Percentiles rank a stretch among this genome's conserved stretches.
Conservation (phyloP, 345 rosid genomes). For the Adansonia digitata region DNA sequence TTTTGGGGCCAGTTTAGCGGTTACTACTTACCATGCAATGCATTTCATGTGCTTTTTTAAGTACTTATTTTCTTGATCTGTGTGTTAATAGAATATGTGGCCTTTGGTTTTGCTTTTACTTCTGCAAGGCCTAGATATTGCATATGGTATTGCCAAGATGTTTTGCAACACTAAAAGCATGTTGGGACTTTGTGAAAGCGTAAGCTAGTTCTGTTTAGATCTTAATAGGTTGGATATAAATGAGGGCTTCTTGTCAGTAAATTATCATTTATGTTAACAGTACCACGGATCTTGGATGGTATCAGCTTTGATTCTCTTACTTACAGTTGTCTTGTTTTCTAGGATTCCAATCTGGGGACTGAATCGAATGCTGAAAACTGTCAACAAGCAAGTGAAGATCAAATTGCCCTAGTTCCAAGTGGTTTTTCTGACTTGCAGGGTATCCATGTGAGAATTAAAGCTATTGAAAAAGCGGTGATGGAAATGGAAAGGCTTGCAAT, state of each 20-base stretch:
- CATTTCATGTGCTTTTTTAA: not conserved
- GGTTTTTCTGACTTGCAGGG: constrained; percentile 45
- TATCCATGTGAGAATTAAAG: constrained; percentile 52
- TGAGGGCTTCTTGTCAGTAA: not conserved
- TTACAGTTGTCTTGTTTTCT: constrained; percentile 13
- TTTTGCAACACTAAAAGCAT: constrained; percentile 1
- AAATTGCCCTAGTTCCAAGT: constrained; percentile 15
- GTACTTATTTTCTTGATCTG: not conserved
- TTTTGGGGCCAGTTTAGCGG: not conserved
- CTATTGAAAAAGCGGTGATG: constrained; percentile 53
- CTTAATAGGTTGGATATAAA: not conserved
- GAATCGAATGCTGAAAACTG: constrained; percentile 27
- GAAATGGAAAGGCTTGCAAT: constrained; percentile 54
- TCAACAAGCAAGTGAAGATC: constrained; percentile 27
- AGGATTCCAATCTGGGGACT: constrained; percentile 34
- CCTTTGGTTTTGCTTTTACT: not conserved
- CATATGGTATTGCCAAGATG: not conserved
- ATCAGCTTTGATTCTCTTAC: not conserved
- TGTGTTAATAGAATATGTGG: not conserved
- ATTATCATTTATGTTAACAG: not conserved
- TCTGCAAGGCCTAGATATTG: not conserved
- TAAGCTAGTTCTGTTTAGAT: not conserved
- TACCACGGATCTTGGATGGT: not conserved
- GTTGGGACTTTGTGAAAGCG: constrained; percentile 1
- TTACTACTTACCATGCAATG: not conserved